Percentiles rank a stretch among this genome's conserved stretches.
Evolutionary conservation across 1,284 basidiomycete genomes (phyloP).

Genomic region (Hortiboletus rubellus): DNA sequence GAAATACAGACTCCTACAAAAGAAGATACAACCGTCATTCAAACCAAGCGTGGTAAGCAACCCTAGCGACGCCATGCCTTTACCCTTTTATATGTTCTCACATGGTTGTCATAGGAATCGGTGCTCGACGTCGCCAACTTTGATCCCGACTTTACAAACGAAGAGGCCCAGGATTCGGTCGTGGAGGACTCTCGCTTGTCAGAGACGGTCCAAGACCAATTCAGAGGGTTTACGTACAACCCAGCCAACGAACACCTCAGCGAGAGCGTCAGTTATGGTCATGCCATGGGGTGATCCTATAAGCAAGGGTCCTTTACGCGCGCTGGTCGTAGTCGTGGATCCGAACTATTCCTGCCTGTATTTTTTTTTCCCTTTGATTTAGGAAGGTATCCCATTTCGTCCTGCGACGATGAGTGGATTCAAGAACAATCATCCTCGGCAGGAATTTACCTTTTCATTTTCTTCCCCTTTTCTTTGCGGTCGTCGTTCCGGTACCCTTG

Average conservation of each 20-base stretch:
- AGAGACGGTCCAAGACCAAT: constrained; percentile 94
- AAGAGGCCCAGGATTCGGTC: constrained; percentile 91
- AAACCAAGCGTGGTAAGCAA: constrained; percentile 90
- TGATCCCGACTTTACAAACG: constrained; percentile 92
- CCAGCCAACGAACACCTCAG: constrained; percentile 78
- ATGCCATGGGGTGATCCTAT: constrained; percentile 31
- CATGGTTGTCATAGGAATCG: constrained; percentile 54
- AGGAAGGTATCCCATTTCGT: constrained; percentile 3
- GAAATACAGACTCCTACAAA: constrained; percentile 68
- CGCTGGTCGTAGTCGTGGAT: constrained; percentile 25
- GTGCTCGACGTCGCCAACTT: constrained; percentile 88
- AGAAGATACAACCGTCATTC: constrained; percentile 98
- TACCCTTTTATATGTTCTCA: background rate
- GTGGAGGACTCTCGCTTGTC: constrained; percentile 90
- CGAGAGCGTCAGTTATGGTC: constrained; percentile 68
- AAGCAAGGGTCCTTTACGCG: background rate
- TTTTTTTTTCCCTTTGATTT: background rate
- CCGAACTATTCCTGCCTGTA: background rate
- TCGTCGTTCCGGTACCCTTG: background rate
- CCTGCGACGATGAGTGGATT: background rate
- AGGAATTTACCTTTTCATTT: background rate
- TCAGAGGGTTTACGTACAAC: constrained; percentile 85
- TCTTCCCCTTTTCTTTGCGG: background rate
- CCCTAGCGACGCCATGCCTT: background rate
- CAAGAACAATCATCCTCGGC: background rate